Evolutionary conservation across 352 stramenopile species (phyloP), one percentile per base, ranked within the genome.

Genomic region (Lagenidium giganteum): DNA sequence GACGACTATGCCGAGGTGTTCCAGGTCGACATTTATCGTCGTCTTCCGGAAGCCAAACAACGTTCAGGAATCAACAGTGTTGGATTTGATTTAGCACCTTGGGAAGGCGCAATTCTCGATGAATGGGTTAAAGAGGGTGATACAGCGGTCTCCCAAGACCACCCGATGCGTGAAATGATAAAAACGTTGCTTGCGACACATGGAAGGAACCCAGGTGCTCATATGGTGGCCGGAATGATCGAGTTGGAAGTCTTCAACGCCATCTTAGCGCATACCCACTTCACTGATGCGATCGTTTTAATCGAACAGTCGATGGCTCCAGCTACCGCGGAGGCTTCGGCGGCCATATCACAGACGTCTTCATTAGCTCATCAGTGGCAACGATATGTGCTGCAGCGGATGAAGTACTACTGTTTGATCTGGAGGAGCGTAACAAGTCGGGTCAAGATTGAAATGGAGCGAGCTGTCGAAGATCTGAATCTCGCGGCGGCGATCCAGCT

Each of bases 1-100:
- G 71, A 84, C 36, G 55, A 70, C n/a, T 82, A 78, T 16, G 71
- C 71, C 0, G 45, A 82, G 32, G 52, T 84, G 6, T 72, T 62
- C n/a, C 58, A 75, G 21, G 33, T 82, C 20, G 69, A 84, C 18
- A 29, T 65, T 3, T 65, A 65, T 28, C 56, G 67, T 1, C 59
- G 70, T 0, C 47, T 83, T 4, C 64, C 64, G 7, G 43, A 42
- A 18, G 37, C 42, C 4, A 51, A 47, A 24, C 41, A 29, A 18
- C 34, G 35, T 27, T 26, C 50, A 5, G 27, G 42, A 21, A 41
- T 22, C 18, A 24, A 42, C n/a, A 42, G 20, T 24, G 41, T 18
- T 11, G n/a, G n/a, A n/a, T 50, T 52, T 40, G 42, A 57, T 17
- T 24, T 62, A 4, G 24, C 57, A 3, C 52, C 64, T 2, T 75